Evolutionary conservation across 352 stramenopile genomes (phyloP).

Genomic region (Phytophthora hibernalis): DNA sequence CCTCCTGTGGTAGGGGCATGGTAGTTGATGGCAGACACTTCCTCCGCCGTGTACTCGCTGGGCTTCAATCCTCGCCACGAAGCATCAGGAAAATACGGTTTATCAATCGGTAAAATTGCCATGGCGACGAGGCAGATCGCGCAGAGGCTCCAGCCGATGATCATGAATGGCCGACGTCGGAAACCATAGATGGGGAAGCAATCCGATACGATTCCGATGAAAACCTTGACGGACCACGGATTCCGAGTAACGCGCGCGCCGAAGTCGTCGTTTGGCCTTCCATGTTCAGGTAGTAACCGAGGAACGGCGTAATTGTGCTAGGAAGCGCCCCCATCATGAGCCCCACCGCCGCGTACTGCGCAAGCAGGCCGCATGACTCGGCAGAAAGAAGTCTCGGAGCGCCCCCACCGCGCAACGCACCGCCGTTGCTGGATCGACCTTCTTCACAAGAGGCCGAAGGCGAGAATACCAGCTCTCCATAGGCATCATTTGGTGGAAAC

Average conservation of each 20-base stretch:
- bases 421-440: constrained; percentile 14
- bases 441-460: constrained; percentile 13
- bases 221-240: constrained; percentile 75
- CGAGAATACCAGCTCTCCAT: constrained; percentile 17
- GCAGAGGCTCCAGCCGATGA: constrained; percentile 61
- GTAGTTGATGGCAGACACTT: constrained; percentile 43
- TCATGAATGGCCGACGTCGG: constrained; percentile 67
- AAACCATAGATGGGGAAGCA: constrained; percentile 67
- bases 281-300: constrained; percentile 78
- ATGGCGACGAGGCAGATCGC: constrained; percentile 51
- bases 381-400: constrained; percentile 48
- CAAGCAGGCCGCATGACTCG: constrained; percentile 61
- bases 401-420: constrained; percentile 49
- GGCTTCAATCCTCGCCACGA: constrained; percentile 34
- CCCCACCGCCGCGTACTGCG: constrained; percentile 71
- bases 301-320: constrained; percentile 48
- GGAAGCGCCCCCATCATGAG: constrained; percentile 73
- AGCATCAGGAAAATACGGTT: constrained; percentile 60
- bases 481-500: constrained; percentile 24
- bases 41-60: constrained; percentile 29
- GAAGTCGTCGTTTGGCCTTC: constrained; percentile 68
- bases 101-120: constrained; percentile 38
- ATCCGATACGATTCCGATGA: constrained; percentile 71
- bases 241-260: constrained; percentile 53
- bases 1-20: constrained; percentile 37